A percentile compares a stretch with the other conserved stretches of the same genome.
Conservation (phyloP, 257 asterid species). For the Solanum infundibuliforme region DNA sequence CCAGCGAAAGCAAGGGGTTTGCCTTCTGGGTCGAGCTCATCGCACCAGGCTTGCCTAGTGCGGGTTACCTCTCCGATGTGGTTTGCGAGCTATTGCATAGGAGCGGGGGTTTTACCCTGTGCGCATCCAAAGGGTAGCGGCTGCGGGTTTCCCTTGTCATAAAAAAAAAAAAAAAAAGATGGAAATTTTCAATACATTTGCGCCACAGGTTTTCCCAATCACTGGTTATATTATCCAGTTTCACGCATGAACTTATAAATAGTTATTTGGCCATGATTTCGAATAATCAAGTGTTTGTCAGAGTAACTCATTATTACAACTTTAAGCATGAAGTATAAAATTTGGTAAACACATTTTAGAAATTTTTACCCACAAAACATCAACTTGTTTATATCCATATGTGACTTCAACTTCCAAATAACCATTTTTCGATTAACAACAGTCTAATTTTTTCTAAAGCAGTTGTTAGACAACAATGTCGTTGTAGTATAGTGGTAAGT, state of each 20-base stretch:
- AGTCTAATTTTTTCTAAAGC: not conserved
- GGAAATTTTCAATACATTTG: not conserved
- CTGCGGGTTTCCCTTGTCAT: too few relatives aligned
- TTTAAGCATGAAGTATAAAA: not conserved
- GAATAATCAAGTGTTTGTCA: not conserved
- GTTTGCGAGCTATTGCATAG: too few relatives aligned
- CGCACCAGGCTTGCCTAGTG: too few relatives aligned
- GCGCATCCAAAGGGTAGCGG: too few relatives aligned
- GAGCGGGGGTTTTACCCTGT: too few relatives aligned
- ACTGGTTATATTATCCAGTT: not conserved
- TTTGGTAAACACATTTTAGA: not conserved
- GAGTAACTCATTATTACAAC: not conserved
- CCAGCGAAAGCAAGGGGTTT: too few relatives aligned
- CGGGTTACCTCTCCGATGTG: too few relatives aligned
- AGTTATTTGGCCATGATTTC: not conserved
- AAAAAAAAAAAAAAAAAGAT: not conserved
- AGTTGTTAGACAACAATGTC: not conserved
- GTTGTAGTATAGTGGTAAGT: slow-evolving; percentile 99
- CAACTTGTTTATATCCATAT: not conserved
- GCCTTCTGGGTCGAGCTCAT: too few relatives aligned
- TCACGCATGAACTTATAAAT: not conserved
- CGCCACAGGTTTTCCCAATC: not conserved
- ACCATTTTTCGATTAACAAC: not conserved
- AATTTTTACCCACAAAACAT: not conserved
- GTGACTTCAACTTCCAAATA: not conserved